Evolutionary conservation across 805 yeast species (phyloP).

Genomic region (Kurtzmaniella fragi): DNA sequence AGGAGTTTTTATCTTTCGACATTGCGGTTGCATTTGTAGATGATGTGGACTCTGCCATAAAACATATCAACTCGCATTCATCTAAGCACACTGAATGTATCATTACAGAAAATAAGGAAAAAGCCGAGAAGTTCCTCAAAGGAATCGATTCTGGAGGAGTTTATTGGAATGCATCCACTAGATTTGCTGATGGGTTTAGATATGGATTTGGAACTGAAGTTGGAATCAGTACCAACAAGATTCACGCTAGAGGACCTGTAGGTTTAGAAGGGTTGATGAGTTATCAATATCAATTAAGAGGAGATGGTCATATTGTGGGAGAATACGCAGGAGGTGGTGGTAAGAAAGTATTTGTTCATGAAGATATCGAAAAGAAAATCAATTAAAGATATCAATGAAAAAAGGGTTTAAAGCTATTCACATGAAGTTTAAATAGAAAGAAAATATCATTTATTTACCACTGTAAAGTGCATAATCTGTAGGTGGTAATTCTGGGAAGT

Average conservation of each 20-base stretch:
- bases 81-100: conserved; percentile 96
- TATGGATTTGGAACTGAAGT: conserved; percentile 99
- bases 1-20: conserved; percentile 80
- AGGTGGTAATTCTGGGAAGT: conserved; percentile 51
- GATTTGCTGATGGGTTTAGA: conserved; percentile 98
- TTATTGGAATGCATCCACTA: conserved; percentile 94
- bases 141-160: conserved; percentile 95
- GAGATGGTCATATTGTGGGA: conserved; percentile 88
- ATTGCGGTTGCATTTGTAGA: conserved; percentile 66
- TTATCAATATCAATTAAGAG: conserved; percentile 89
- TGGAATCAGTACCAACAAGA: conserved; percentile 93
- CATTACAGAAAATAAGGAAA: conserved; percentile 65
- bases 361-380: conserved; percentile 42
- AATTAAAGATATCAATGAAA: no score
- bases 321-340: conserved; percentile 96
- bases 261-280: conserved; percentile 96
- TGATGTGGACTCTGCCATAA: conserved; percentile 66
- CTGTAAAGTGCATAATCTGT: conserved; percentile 8
- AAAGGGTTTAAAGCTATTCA: neutral
- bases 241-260: conserved; percentile 98
- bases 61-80: conserved; percentile 84
- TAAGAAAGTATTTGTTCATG: conserved; percentile 67
- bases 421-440: neutral
- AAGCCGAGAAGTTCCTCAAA: conserved; percentile 73
- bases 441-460: neutral